Evolutionary conservation across 257 asterid species (phyloP).

Genomic region (Solanum gracilifrons): DNA sequence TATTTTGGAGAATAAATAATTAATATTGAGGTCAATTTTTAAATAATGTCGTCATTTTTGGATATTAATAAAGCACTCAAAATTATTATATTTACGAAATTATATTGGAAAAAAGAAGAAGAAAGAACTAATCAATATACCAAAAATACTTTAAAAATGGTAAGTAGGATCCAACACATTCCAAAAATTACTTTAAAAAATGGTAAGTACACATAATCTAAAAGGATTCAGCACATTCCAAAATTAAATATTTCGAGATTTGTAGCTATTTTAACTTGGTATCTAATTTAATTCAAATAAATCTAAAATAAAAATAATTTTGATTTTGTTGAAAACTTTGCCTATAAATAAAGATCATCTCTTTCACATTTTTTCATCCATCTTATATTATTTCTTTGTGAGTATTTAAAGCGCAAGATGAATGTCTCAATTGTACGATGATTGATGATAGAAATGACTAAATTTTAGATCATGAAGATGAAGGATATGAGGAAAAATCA

Average conservation of each 20-base stretch:
- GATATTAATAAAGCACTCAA: not conserved
- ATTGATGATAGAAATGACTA: too few relatives aligned
- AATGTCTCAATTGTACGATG: too few relatives aligned
- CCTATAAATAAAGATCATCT: not conserved
- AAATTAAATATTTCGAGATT: too few relatives aligned
- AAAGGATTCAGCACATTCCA: not conserved
- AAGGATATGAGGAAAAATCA: not conserved
- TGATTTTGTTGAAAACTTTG: not conserved
- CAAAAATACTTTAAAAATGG: not conserved
- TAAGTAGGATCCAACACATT: too few relatives aligned
- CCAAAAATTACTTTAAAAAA: not conserved
- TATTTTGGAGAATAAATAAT: too few relatives aligned
- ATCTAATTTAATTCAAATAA: not conserved
- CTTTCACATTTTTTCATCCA: not conserved
- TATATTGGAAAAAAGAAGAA: not conserved
- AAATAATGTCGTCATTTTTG: not conserved
- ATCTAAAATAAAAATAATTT: not conserved
- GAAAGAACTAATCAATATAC: not conserved
- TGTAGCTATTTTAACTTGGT: not conserved
- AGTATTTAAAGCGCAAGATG: not conserved
- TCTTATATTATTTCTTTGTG: not conserved
- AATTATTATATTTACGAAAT: not conserved
- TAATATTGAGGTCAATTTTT: too few relatives aligned
- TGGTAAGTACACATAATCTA: not conserved
- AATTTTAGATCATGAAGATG: not conserved